These are phyloP conservation scores for Sutorius australiensis DNA, from an alignment of 768 basidiomycete genomes.

Conservation along the genomic window DNA sequence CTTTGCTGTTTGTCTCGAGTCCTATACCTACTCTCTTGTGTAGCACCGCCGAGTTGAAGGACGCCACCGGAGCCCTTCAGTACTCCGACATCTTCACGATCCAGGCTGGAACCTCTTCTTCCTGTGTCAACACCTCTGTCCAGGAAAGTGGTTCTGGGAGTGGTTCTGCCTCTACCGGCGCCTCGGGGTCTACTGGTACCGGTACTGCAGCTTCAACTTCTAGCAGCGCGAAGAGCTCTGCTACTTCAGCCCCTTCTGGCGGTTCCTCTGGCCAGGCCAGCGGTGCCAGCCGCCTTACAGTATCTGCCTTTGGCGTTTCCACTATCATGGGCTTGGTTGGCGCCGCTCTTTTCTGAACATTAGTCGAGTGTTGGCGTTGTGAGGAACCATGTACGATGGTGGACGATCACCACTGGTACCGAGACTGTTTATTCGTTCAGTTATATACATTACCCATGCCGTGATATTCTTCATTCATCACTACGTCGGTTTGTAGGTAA, in stretches of 20 bases:
- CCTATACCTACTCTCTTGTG: background rate
- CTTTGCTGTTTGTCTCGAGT: background rate
- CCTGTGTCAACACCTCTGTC: conserved; percentile 27
- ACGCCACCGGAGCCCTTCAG: conserved; percentile 48
- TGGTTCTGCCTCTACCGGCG: conserved; percentile 4
- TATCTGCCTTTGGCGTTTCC: conserved; percentile 41
- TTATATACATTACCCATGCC: conserved; percentile 19
- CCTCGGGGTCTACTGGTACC: conserved; percentile 2
- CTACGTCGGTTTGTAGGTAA: conserved; percentile 20
- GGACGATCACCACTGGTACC: conserved; percentile 15
- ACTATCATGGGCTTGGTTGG: conserved; percentile 51
- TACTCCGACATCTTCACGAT: conserved; percentile 54
- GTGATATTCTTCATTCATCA: conserved; percentile 5
- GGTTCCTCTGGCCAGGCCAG: conserved; percentile 26
- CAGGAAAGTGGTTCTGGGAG: background rate
- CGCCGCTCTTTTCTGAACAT: conserved; percentile 42
- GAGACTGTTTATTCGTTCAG: conserved; percentile 12
- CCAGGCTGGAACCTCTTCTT: conserved; percentile 30
- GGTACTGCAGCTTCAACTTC: background rate
- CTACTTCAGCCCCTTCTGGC: conserved; percentile 21
- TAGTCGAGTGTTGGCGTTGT: background rate
- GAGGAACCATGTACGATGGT: conserved; percentile 8
- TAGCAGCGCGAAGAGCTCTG: background rate
- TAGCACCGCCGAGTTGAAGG: conserved; percentile 58
- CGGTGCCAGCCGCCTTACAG: conserved; percentile 31